Percentiles rank a stretch among this genome's conserved stretches.
These are phyloP conservation scores for Colletotrichum musae DNA, from an alignment of 2,329 filamentous ascomycete species.

Conservation along the genomic window DNA sequence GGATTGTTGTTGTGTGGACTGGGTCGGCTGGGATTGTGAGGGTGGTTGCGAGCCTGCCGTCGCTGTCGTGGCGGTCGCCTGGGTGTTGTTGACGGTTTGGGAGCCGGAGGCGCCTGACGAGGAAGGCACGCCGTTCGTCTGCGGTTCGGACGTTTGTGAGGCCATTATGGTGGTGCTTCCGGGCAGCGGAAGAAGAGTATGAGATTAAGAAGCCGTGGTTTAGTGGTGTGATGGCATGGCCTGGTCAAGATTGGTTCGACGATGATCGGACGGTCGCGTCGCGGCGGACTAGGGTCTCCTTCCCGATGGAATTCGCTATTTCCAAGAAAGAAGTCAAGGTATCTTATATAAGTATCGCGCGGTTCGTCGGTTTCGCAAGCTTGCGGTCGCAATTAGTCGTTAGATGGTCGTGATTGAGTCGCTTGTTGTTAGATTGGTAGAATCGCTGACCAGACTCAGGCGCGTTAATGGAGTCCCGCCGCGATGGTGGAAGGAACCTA, in stretches of 20 bases:
- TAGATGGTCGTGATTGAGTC: constrained; percentile 9
- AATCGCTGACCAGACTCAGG: constrained; percentile 2
- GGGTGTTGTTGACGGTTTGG: constrained; percentile 55
- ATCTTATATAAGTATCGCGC: not conserved
- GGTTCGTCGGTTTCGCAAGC: not conserved
- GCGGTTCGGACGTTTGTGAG: constrained; percentile 56
- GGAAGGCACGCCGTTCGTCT: constrained; percentile 67
- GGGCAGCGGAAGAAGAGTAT: not conserved
- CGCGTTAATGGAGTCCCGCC: constrained; percentile 24
- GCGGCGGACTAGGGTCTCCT: no score
- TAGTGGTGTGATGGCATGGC: constrained; percentile 8
- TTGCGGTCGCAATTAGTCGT: constrained; percentile 8
- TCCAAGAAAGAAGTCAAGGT: no score
- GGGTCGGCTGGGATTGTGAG: constrained; percentile 36
- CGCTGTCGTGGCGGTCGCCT: constrained; percentile 49
- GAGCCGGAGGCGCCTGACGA: constrained; percentile 56
- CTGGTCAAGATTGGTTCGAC: not conserved
- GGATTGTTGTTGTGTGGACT: constrained; percentile 41
- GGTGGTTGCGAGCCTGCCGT: constrained; percentile 33
- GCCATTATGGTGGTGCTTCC: constrained; percentile 33
- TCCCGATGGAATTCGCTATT: no score
- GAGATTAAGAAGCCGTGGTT: not conserved
- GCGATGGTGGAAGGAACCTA: not conserved
- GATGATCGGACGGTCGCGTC: no score
- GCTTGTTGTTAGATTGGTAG: constrained; percentile 21